phyloP scores from a whole-genome alignment of 2,329 filamentous ascomycete species.

The Aspergillus udagawae region DNA sequence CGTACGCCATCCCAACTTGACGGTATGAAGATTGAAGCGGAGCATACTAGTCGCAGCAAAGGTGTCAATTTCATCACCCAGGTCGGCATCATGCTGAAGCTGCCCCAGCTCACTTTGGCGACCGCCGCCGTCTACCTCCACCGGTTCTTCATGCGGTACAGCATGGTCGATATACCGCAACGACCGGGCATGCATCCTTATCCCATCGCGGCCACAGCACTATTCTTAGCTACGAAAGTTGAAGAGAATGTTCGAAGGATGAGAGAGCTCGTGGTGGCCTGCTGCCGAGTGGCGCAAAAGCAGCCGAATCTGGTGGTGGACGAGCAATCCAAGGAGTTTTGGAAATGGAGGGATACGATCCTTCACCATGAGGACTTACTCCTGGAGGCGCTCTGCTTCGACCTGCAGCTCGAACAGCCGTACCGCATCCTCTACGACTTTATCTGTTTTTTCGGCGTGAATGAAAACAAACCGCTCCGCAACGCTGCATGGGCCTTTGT shows the following conservation, averaged over 20 bases:
- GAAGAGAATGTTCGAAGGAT: conserved; percentile 97
- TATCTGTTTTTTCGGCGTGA: conserved; percentile 66
- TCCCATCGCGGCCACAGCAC: conserved; percentile 82
- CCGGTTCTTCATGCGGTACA: conserved; percentile 88
- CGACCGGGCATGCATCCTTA: conserved; percentile 79
- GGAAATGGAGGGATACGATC: conserved; percentile 95
- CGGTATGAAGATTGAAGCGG: conserved; percentile 71
- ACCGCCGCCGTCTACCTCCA: conserved; percentile 95
- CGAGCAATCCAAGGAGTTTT: conserved; percentile 97
- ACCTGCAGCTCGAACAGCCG: conserved; percentile 83
- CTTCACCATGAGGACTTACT: conserved; percentile 88
- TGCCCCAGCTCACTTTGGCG: conserved; percentile 87
- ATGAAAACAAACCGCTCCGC: conserved; percentile 75
- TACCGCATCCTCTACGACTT: conserved; percentile 81
- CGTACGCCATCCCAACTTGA: conserved; percentile 82
- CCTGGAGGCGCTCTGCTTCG: conserved; percentile 88
- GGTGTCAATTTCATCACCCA: conserved; percentile 96
- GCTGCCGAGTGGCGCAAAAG: conserved; percentile 92
- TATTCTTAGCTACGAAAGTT: conserved; percentile 95
- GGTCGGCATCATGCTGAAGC: conserved; percentile 84
- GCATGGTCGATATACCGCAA: conserved; percentile 68
- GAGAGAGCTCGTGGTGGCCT: conserved; percentile 87
- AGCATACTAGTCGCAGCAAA: conserved; percentile 77
- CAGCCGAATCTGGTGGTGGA: conserved; percentile 85
- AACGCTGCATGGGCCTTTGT: conserved; percentile 92